Evolutionary conservation across 1,284 basidiomycete species (phyloP).

Genomic region (Bjerkandera adusta): DNA sequence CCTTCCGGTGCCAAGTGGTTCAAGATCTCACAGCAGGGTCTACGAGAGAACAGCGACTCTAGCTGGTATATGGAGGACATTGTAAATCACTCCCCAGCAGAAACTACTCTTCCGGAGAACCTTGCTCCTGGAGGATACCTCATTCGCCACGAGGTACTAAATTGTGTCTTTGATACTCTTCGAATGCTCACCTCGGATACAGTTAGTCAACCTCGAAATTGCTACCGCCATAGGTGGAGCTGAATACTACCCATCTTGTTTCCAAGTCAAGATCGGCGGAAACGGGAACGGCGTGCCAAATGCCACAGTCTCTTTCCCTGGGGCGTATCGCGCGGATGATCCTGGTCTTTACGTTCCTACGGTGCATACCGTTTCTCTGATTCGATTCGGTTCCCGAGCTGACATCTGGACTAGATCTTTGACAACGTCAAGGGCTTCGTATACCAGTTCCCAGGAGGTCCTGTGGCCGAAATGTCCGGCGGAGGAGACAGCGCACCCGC

Average conservation of each 20-base stretch:
- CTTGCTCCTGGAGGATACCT: slow-evolving; percentile 1
- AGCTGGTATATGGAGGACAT: not conserved
- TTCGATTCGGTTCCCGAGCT: not conserved
- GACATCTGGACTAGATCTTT: not conserved
- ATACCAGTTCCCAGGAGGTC: slow-evolving; percentile 1
- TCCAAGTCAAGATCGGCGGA: not conserved
- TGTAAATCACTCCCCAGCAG: not conserved
- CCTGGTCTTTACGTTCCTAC: not conserved
- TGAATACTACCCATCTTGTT: slow-evolving; percentile 1
- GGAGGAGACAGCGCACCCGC: too few species aligned
- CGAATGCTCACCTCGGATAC: too few species aligned
- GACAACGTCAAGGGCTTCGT: not conserved
- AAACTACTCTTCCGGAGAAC: not conserved
- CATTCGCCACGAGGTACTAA: slow-evolving; percentile 1
- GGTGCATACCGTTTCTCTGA: not conserved
- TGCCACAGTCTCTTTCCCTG: not conserved
- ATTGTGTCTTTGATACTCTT: not conserved
- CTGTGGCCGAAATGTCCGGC: not conserved
- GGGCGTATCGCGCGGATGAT: not conserved
- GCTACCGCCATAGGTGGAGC: not conserved
- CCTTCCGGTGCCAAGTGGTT: slow-evolving; percentile 1
- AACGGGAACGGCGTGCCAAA: not conserved
- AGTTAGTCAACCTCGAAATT: not conserved
- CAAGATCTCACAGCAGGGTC: not conserved
- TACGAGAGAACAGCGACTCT: not conserved